These are phyloP conservation scores for Penicillium sp. DNA, from an alignment of 2,329 filamentous ascomycete genomes.

Conservation along the genomic window DNA sequence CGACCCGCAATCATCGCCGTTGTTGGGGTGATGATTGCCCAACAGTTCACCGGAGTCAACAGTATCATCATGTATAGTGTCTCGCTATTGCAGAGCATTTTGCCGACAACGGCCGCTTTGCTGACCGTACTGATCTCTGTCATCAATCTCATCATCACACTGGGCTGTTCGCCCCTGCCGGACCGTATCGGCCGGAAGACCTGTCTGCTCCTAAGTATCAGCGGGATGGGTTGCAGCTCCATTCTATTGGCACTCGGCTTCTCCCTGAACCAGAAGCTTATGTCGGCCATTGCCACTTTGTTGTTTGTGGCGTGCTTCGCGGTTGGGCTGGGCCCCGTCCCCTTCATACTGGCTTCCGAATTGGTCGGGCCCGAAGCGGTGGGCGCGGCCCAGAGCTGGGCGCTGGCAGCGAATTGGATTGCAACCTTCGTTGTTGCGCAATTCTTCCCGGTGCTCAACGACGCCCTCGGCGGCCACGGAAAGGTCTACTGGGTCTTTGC, in stretches of 20 bases:
- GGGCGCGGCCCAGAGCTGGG: conserved; percentile 86
- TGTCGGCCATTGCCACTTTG: conserved; percentile 78
- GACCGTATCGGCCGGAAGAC: conserved; percentile 85
- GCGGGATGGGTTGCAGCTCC: conserved; percentile 78
- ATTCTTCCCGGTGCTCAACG: conserved; percentile 87
- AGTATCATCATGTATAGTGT: conserved; percentile 99
- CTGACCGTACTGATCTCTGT: conserved; percentile 84
- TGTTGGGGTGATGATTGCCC: conserved; percentile 84
- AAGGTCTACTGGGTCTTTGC: conserved; percentile 93
- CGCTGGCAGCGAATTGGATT: conserved; percentile 80
- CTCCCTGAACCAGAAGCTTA: conserved; percentile 64
- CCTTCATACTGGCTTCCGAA: conserved; percentile 90
- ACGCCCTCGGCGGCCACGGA: conserved; percentile 70
- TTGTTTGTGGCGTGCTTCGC: conserved; percentile 88
- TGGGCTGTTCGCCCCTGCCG: conserved; percentile 75
- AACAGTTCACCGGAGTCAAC: conserved; percentile 93
- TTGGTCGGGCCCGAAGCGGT: conserved; percentile 87
- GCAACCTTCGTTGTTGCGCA: conserved; percentile 91
- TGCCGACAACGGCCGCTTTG: conserved; percentile 76
- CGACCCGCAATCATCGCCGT: conserved; percentile 76
- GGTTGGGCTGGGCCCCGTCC: conserved; percentile 85
- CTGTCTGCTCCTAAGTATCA: conserved; percentile 76
- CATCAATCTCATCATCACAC: conserved; percentile 80
- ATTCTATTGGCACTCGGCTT: conserved; percentile 79
- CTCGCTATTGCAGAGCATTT: conserved; percentile 74